A percentile compares a stretch with the other conserved stretches of the same genome.
Evolutionary conservation across 2,329 filamentous ascomycete species (phyloP).

Genomic region (Dothidotthia symphoricarpi): DNA sequence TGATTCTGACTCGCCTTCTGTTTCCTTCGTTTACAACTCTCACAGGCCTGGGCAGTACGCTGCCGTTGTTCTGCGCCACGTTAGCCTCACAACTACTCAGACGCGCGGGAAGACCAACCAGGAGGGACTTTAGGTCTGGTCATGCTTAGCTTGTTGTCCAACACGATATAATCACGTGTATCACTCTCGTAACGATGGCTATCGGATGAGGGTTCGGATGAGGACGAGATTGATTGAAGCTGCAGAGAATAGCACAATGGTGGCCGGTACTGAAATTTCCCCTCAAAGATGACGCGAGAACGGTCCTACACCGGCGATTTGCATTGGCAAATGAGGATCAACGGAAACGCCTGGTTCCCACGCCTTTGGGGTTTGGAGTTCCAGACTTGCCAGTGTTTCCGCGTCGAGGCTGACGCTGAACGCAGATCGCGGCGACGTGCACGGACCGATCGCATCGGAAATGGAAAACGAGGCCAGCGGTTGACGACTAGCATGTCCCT

Average conservation of each 20-base stretch:
- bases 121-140: slow-evolving; percentile 39
- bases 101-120: slow-evolving; percentile 20
- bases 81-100: slow-evolving; percentile 15
- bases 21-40: slow-evolving; percentile 64
- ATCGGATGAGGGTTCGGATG: slow-evolving; percentile 37
- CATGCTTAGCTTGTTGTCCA: slow-evolving; percentile 19
- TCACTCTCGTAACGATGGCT: slow-evolving; percentile 11
- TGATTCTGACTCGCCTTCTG: slow-evolving; percentile 57
- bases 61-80: slow-evolving; percentile 62
- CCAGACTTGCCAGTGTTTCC: too few relatives aligned
- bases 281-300: slow-evolving; percentile 9
- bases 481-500: too few relatives aligned
- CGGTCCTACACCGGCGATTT: slow-evolving; percentile 2
- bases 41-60: slow-evolving; percentile 63
- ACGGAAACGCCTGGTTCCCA: too few relatives aligned
- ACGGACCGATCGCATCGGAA: too few relatives aligned
- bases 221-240: slow-evolving; percentile 16
- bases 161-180: slow-evolving; percentile 25
- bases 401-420: too few relatives aligned
- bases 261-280: slow-evolving; percentile 10
- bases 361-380: too few relatives aligned
- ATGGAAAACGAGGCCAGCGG: too few relatives aligned
- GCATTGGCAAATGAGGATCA: too few relatives aligned
- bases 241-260: slow-evolving; percentile 10
- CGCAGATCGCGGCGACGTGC: too few relatives aligned